Base-by-base conservation (phyloP, 805 yeast genomes). In the Jamesozyma piceae region DNA sequence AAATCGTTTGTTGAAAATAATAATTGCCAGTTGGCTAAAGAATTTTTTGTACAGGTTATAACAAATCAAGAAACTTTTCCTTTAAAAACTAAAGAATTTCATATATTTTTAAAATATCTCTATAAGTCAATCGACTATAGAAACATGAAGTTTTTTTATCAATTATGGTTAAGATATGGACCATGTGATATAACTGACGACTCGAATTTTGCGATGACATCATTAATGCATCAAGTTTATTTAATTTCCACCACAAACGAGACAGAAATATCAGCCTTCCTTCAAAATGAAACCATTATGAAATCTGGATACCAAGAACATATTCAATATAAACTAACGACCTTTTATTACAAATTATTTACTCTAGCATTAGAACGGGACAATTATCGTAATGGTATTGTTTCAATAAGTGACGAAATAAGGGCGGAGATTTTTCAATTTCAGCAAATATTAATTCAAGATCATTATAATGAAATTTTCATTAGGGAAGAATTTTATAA, bases 31-130 rank as follows among this genome's bases (percentile, higher is more conserved):
- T 40, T 59, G 19, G 61, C 62, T 15, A 57, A 54, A 40, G 63
- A 60, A 41, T 60, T 61, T 44, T 61, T 50, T 42, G 46, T 49
- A 1, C 62, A 61, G 33, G 49, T 55, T 6, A 38, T 60, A 38
- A 49, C 52, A 14, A 55, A 57, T 44, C 56, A 53, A 29, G 62
- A 60, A 24, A 54, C 54, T 0, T 61, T 60, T 34, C 58, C 57
- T 1, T 35, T 61, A 17, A 43, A 49, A 3, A 33, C 46, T 10
- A 35, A 33, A 3, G 54, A 54, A 6, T 45, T 61, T 10, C 44
- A 46, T 24, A 27, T 21, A n/a, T 50, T 58, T 37, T 36, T 57
- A 1, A 37, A 40, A 28, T 51, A 50, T 14, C 30, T 61, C 34
- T 39, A 45, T 24, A 41, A 39, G 33, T 43, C 41, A 9, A 38